These are phyloP conservation scores for Aspergillus olivimuriae DNA, from an alignment of 495 filamentous ascomycete genomes.

Conservation along the genomic window DNA sequence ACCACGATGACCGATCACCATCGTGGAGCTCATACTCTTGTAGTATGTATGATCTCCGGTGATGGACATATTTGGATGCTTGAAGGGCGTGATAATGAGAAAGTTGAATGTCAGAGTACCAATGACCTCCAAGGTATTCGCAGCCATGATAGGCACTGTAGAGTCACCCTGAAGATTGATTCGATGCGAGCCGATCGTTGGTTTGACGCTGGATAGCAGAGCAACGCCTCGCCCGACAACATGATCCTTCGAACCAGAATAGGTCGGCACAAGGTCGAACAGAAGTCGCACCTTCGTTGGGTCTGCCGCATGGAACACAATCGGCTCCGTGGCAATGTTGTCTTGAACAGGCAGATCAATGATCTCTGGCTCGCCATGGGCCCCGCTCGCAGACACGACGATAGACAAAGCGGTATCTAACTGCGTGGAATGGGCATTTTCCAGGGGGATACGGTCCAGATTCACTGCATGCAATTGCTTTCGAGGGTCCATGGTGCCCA, in stretches of 20 bases:
- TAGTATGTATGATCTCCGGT: conserved; percentile 90
- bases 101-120: conserved; percentile 96
- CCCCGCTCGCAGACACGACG: conserved; percentile 84
- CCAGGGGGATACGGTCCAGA: conserved; percentile 81
- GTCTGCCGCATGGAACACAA: conserved; percentile 77
- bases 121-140: conserved; percentile 78
- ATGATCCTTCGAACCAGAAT: conserved; percentile 80
- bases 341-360: conserved; percentile 93
- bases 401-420: conserved; percentile 90
- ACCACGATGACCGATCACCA: conserved; percentile 91
- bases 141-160: conserved; percentile 82
- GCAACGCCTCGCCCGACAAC: conserved; percentile 91
- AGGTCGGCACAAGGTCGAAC: conserved; percentile 97
- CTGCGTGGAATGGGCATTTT: conserved; percentile 83
- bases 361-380: conserved; percentile 75
- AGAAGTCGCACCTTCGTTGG: conserved; percentile 75
- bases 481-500: conserved; percentile 89
- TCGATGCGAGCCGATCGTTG: conserved; percentile 67
- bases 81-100: conserved; percentile 87
- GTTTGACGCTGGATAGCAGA: conserved; percentile 77
- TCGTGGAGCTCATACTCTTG: conserved; percentile 75
- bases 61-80: conserved; percentile 87
- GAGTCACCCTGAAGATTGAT: conserved; percentile 91
- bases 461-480: conserved; percentile 75
- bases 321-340: conserved; percentile 86